phyloP scores from a whole-genome alignment of 352 stramenopile species.

The Pythium rhizo-oryzae region DNA sequence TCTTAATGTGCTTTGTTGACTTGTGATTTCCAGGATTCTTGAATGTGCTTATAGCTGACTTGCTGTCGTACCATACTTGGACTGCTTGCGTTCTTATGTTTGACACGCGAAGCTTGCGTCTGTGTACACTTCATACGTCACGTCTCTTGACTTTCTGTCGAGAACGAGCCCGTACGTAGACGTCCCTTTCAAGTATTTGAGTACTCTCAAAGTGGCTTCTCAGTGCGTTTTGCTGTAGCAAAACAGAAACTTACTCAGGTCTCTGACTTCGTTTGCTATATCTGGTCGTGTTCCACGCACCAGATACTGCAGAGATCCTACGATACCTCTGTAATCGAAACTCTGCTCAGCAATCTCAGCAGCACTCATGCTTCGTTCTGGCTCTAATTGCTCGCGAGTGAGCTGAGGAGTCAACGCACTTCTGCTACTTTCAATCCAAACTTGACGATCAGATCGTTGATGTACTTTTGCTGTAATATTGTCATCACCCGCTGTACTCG shows the following conservation, averaged over 20 bases:
- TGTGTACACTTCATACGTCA: constrained; percentile 20
- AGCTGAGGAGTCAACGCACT: constrained; percentile 17
- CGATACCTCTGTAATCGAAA: too few species aligned
- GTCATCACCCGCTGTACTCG: constrained; percentile 5
- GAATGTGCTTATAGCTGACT: constrained; percentile 5
- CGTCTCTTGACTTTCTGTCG: constrained; percentile 6
- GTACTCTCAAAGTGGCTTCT: constrained; percentile 28
- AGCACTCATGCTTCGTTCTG: too few species aligned
- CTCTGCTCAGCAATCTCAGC: too few species aligned
- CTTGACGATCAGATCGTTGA: constrained; percentile 12
- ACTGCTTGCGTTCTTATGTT: constrained; percentile 9
- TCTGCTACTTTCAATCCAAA: constrained; percentile 4
- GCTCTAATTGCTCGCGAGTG: constrained; percentile 11
- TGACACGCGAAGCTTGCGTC: constrained; percentile 13
- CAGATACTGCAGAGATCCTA: constrained; percentile 29
- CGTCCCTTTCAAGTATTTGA: constrained; percentile 22
- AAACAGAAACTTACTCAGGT: constrained; percentile 33
- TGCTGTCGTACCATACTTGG: neutral
- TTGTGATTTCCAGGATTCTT: constrained; percentile 4
- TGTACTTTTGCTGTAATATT: constrained; percentile 7
- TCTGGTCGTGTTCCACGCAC: constrained; percentile 30
- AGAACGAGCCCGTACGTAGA: constrained; percentile 5
- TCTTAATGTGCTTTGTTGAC: neutral
- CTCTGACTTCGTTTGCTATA: constrained; percentile 35
- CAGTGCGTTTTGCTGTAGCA: constrained; percentile 37